phyloP scores from a whole-genome alignment of 1,139 yeast genomes.

The Candida buenavistaensis region DNA sequence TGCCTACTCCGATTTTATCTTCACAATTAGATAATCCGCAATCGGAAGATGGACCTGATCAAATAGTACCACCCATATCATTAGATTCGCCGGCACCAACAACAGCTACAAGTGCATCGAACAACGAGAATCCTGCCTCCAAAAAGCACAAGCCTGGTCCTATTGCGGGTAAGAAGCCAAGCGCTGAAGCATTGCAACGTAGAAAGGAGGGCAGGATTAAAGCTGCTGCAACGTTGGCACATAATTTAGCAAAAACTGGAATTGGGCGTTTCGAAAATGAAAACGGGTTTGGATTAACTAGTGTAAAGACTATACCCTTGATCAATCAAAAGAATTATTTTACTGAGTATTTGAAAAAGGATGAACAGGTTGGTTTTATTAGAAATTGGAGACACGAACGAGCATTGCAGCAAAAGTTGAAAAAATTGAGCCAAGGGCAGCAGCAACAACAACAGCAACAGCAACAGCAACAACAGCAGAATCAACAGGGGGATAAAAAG shows the following conservation, averaged over 20 bases:
- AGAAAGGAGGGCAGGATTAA: conserved; percentile 71
- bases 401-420: conserved; percentile 34
- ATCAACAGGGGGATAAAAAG: conserved; percentile 13
- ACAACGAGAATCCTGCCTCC: conserved; percentile 2
- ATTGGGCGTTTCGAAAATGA: conserved; percentile 69
- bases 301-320: conserved; percentile 65
- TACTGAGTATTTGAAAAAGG: conserved; percentile 88
- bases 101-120: conserved; percentile 2
- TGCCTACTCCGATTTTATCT: conserved; percentile 10
- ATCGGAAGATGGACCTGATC: conserved; percentile 1
- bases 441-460: conserved; percentile 18
- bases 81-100: conserved; percentile 4
- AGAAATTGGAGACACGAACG: conserved; percentile 57
- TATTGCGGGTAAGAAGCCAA: conserved; percentile 33
- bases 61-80: not conserved
- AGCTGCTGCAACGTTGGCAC: conserved; percentile 77
- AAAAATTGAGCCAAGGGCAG: conserved; percentile 34
- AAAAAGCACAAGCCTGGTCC: conserved; percentile 24
- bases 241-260: conserved; percentile 69
- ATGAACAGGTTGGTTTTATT: conserved; percentile 69
- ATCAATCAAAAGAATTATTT: conserved; percentile 94
- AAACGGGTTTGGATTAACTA: conserved; percentile 64
- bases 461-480: not conserved
- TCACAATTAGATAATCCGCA: conserved; percentile 10
- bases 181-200: conserved; percentile 67